Evolutionary conservation across 257 asterid species (phyloP).

Genomic region (Primulina huaijiensis): DNA sequence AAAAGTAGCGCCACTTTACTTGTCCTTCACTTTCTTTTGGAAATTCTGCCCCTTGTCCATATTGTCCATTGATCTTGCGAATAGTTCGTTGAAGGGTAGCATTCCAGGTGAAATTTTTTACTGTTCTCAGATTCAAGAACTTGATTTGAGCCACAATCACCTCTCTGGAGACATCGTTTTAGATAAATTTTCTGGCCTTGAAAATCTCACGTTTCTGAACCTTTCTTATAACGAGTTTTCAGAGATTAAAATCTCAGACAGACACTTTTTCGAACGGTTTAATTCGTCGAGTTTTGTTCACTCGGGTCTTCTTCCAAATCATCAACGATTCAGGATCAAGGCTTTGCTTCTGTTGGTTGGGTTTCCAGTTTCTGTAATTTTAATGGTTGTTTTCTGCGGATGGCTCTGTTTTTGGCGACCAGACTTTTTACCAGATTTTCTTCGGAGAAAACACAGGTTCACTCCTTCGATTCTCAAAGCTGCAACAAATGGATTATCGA

Average conservation of each 20-base stretch:
- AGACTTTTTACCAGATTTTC: slow-evolving; percentile 23
- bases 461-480: slow-evolving; percentile 30
- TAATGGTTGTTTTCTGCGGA: slow-evolving; percentile 24
- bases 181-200: slow-evolving; percentile 27
- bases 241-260: slow-evolving; percentile 36
- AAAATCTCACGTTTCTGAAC: slow-evolving; percentile 43
- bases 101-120: slow-evolving; percentile 40
- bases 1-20: slow-evolving; percentile 45
- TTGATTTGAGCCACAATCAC: slow-evolving; percentile 44
- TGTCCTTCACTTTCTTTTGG: slow-evolving; percentile 63
- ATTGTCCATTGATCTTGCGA: slow-evolving; percentile 44
- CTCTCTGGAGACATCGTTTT: slow-evolving; percentile 52
- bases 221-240: slow-evolving; percentile 48
- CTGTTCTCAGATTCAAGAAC: slow-evolving; percentile 44
- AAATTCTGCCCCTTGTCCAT: slow-evolving; percentile 50
- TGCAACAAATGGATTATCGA: slow-evolving; percentile 47
- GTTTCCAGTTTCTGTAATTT: slow-evolving; percentile 35
- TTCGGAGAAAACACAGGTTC: slow-evolving; percentile 28
- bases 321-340: slow-evolving; percentile 30
- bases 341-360: slow-evolving; percentile 31
- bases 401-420: slow-evolving; percentile 37
- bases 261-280: slow-evolving; percentile 34
- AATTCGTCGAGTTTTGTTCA: slow-evolving; percentile 34
- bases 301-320: slow-evolving; percentile 43
- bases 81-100: slow-evolving; percentile 36